Evolutionary conservation across 306 rosid species (phyloP), one percentile per base, ranked within the genome.

Genomic region (Acmispon strigosus): DNA sequence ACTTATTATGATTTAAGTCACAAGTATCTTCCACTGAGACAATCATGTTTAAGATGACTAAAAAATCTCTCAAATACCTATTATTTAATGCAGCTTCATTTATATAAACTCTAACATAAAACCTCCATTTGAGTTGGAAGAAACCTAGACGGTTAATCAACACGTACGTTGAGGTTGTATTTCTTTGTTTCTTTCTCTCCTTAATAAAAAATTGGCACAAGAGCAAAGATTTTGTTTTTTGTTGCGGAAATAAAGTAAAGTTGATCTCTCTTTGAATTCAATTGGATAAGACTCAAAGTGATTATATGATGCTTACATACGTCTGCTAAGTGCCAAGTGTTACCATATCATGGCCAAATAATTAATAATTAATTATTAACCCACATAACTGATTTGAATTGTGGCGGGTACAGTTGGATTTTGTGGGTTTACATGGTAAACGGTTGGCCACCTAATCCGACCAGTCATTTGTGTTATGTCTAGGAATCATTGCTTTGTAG

Each of bases 361-460:
- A 68, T 7, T 7, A 48, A 32, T 18, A 4, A 3, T 7, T 66
- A 49, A 47, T 66, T 12, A 74, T 68, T 37, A 14, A 69, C 52
- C 5, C 29, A 13, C 10, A 44, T 17, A 54, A 74, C 6, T 78
- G 48, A 78, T 89, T 83, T 84, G 84, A 90, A 84, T 81, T 83
- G 12, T 84, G 91, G 89, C 89, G 88, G 91, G 87, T 82, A 63
- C 73, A 48, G 85, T 69, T 57, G 37, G 45, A 62, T 50, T 10
- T 32, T 14, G 39, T 3, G 22, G 36, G 69, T 76, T 81, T 63
- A 41, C 74, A 45, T 44, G 75, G 75, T 75, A 63, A 72, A 54
- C 14, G 70, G 88, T 87, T 78, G 91, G 98, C 85, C 84, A 86
- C 90, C 96, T 78, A 88, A 90, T 84, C 86, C 82, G 75, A 78